Base-by-base conservation (phyloP, 2,329 filamentous ascomycete species). In the Diaporthe eres region DNA sequence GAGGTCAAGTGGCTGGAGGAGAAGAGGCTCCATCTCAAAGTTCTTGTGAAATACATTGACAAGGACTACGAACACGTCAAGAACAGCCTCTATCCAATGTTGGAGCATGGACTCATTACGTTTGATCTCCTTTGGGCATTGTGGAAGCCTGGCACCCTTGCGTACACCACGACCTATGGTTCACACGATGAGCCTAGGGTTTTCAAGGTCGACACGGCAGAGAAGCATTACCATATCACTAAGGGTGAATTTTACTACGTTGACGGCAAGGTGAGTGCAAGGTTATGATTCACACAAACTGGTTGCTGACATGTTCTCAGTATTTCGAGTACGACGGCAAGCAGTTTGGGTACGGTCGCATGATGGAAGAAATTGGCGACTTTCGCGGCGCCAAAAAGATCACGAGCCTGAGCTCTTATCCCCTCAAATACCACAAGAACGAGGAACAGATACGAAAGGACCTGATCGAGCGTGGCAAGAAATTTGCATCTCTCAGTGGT, bases 301-400 rank as follows among this genome's bases (percentile, higher is more conserved):
- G 4, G 17, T 49, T 55, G 65, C 60, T 74, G n/a, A 63, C 47
- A 3, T 39, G 3, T 22, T 3, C 13, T 51, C 17, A 88, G 82
- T 98, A 97, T 79, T 89, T 98, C 37, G 95, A 98, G 80, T 98
- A 95, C 77, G 95, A 98, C 79, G 96, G 95, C 75, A 97, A 97
- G 82, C 89, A 90, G 9, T 97, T 96, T 81, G 95, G 95, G 3
- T 92, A 93, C 80, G 94, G 94, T 22, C 91, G 87, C 68, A 91
- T 95, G 81, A 87, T 91, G 15, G 90, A 92, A 51, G 92, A 95
- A 70, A 91, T 98, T 17, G 85, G 89, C 9, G 87, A 91, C 4
- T 98, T 98, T 87, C 94, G 94, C 76, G 95, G 95, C 0, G 91
- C 94, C 19, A 90, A 93, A 77, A 96, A 95, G 84, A 98, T 98